phyloP scores from a whole-genome alignment of 441 rosid genomes.

The Bocquillonia castaneifolia region DNA sequence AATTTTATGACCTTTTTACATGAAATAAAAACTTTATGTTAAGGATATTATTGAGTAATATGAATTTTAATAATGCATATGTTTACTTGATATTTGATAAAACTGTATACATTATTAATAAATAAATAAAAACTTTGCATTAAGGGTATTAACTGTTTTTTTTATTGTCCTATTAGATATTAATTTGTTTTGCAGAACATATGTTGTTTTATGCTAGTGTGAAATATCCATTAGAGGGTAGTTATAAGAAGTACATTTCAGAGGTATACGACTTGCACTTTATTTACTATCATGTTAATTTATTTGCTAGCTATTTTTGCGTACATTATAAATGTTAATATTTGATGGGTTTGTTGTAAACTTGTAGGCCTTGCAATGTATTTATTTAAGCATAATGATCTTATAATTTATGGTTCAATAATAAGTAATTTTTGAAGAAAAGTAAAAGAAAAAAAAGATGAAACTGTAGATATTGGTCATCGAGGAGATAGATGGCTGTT shows the following conservation, averaged over 20 bases:
- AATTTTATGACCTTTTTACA: no score
- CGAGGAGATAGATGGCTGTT: no score
- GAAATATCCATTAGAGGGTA: conserved; percentile 80
- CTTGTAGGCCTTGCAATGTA: no score
- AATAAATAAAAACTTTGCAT: no score
- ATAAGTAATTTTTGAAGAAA: neutral
- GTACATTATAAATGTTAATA: neutral
- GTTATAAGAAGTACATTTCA: conserved; percentile 66
- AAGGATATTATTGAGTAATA: no score
- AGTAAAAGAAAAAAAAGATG: no score
- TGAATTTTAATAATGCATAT: no score
- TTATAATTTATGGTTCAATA: neutral
- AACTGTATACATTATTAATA: no score
- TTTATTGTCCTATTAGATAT: neutral
- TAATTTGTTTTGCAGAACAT: conserved; percentile 56
- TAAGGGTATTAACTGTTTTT: no score
- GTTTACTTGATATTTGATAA: no score
- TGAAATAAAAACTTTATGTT: no score
- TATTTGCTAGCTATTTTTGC: neutral
- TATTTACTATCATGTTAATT: neutral
- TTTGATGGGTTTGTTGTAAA: neutral
- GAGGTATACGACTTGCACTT: conserved; percentile 42
- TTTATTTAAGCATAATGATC: neutral
- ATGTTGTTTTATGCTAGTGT: conserved; percentile 87
- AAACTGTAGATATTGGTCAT: no score